phyloP scores from a whole-genome alignment of 768 basidiomycete genomes.

The Grammothele lineata region DNA sequence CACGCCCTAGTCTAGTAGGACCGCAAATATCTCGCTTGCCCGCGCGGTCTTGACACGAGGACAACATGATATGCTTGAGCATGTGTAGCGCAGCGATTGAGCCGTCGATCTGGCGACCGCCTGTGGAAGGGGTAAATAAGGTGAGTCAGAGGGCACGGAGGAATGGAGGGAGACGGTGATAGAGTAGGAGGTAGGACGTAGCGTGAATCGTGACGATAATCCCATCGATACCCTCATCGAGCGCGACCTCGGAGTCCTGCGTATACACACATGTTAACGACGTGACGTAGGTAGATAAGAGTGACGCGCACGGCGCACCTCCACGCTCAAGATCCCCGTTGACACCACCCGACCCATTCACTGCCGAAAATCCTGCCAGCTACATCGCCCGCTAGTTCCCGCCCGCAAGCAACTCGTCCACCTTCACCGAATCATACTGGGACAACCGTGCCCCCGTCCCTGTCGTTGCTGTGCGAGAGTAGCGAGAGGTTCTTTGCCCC shows the following conservation, averaged over 20 bases:
- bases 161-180: too few relatives aligned
- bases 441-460: constrained; percentile 42
- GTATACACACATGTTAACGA: too few relatives aligned
- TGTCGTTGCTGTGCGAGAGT: constrained; percentile 21
- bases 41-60: too few relatives aligned
- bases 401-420: constrained; percentile 36
- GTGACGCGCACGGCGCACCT: too few relatives aligned
- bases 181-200: constrained; percentile 30
- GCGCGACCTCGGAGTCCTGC: constrained; percentile 63
- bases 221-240: constrained; percentile 62
- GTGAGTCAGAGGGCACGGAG: too few relatives aligned
- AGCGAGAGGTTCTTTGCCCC: constrained; percentile 45
- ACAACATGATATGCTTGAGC: constrained; percentile 78
- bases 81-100: too few relatives aligned
- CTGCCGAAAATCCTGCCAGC: constrained; percentile 44
- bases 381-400: constrained; percentile 46
- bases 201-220: constrained; percentile 83
- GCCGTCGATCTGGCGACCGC: too few relatives aligned
- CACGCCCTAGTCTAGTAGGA: too few relatives aligned
- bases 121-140: too few relatives aligned
- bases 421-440: constrained; percentile 52
- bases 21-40: too few relatives aligned
- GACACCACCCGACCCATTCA: constrained; percentile 60
- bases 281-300: too few relatives aligned
- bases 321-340: too few relatives aligned